Base-by-base conservation (phyloP, 192 early-diverging fungal genomes). In the Lobosporangium transversale region DNA sequence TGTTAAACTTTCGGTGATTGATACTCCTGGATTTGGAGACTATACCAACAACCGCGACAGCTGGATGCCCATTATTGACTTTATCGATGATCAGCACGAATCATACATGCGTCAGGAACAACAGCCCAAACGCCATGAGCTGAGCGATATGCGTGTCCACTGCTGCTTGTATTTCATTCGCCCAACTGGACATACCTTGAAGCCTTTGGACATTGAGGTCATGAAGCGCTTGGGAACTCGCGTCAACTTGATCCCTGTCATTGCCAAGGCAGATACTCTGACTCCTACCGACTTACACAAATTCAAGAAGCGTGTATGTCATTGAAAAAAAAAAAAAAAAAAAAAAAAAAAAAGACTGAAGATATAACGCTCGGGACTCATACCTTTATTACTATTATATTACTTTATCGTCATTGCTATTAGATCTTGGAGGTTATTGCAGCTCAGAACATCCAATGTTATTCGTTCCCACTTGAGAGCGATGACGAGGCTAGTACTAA, bases 91-190 rank as follows among this genome's bases (percentile, higher is more conserved):
- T 66, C 97, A 99, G 84, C 97, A 99, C 85, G 93, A 93, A 67
- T 89, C 86, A 61, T 94, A 96, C 70, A 90, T 99, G 89, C 89
- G 91, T 79, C 92, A 94, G 82, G 97, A 99, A 78, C 86, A 91
- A 68, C 89, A 93, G 79, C 89, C 92, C 36, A 85, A 91, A 60
- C 88, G 97, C 70, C 90, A 93, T 55, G 89, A 92, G 59, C 83
- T 91, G 37, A 92, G 97, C 67, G 96, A 99, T 78, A 88, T 98
- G 88, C 89, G 97, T 47, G 96, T 99, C 26, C 95, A 99, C 84
- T 94, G 92, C 66, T 99, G 97, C 81, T 82, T 99, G 62, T 99
- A 99, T 85, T 99, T 99, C 81, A 97, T 99, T 82, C 95, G 92
- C 48, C 96, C 97, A 44, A 96, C 95, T 55, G 97, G 97, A 33